These are phyloP conservation scores for Clonostachys rosea DNA, from an alignment of 2,329 filamentous ascomycete species.

Conservation along the genomic window DNA sequence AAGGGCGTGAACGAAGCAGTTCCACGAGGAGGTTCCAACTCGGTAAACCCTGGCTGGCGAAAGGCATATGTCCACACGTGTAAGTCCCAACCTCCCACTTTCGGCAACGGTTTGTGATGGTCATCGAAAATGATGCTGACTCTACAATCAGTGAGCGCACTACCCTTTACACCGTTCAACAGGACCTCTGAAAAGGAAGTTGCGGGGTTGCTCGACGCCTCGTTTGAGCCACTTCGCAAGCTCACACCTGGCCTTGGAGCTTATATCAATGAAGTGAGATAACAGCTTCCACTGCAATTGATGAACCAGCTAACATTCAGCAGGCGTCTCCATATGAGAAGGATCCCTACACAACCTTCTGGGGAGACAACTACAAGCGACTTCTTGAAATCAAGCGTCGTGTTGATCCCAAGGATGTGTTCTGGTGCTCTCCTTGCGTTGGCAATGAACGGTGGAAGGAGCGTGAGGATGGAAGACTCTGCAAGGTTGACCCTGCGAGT, in stretches of 20 bases:
- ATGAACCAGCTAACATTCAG: too few relatives aligned
- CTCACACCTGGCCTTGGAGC: conserved; percentile 33
- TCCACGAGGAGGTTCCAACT: conserved; percentile 36
- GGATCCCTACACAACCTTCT: conserved; percentile 32
- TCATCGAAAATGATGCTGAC: conserved; percentile 5
- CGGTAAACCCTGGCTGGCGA: conserved; percentile 48
- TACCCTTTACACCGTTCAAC: conserved; percentile 10
- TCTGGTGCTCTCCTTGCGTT: conserved; percentile 43
- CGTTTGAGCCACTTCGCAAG: conserved; percentile 26
- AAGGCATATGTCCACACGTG: conserved; percentile 32
- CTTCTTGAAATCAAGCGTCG: conserved; percentile 36
- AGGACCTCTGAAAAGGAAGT: conserved; percentile 14
- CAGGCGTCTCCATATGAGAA: conserved; percentile 28
- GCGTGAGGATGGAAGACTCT: background rate
- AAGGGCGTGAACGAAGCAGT: conserved; percentile 35
- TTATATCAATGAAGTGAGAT: conserved; percentile 39
- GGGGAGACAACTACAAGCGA: conserved; percentile 37
- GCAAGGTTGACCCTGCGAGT: background rate
- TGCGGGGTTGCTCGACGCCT: conserved; percentile 13
- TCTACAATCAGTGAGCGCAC: background rate
- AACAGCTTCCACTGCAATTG: fast-evolving
- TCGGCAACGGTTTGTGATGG: conserved; percentile 13
- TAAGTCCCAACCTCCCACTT: conserved; percentile 19
- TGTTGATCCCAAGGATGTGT: conserved; percentile 40
- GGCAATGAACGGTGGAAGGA: conserved; percentile 35